Evolutionary conservation across 1,139 yeast genomes (phyloP).

Genomic region (Magnusiomyces suaveolens): DNA sequence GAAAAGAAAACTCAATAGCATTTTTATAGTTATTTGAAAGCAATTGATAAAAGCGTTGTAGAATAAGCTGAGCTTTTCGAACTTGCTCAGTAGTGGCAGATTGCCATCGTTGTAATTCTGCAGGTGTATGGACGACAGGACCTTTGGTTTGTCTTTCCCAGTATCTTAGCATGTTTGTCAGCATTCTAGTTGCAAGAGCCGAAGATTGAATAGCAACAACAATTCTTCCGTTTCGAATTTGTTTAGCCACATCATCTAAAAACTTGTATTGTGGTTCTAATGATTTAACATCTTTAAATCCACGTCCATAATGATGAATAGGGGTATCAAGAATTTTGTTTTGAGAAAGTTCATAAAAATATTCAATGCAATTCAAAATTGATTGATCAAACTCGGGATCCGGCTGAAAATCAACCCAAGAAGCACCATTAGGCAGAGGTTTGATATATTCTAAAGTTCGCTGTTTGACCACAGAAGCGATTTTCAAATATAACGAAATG

Average conservation of each 20-base stretch:
- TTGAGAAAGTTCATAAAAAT: slow-evolving; percentile 60
- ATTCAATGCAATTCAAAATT: slow-evolving; percentile 64
- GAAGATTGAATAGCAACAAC: slow-evolving; percentile 66
- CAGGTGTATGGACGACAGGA: slow-evolving; percentile 45
- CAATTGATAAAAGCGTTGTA: slow-evolving; percentile 65
- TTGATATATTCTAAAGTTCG: slow-evolving; percentile 56
- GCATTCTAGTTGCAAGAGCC: slow-evolving; percentile 53
- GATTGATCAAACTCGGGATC: slow-evolving; percentile 64
- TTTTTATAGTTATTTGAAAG: slow-evolving; percentile 68
- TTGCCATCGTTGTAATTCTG: slow-evolving; percentile 71
- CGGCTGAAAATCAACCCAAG: slow-evolving; percentile 64
- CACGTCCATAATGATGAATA: slow-evolving; percentile 51
- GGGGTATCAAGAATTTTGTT: slow-evolving; percentile 73
- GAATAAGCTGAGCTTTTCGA: slow-evolving; percentile 75
- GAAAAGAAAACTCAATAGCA: slow-evolving; percentile 57
- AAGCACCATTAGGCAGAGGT: slow-evolving; percentile 40
- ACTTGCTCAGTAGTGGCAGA: slow-evolving; percentile 75
- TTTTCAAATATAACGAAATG: slow-evolving; percentile 62
- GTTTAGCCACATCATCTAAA: slow-evolving; percentile 60
- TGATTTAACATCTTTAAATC: slow-evolving; percentile 88
- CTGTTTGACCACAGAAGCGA: slow-evolving; percentile 68
- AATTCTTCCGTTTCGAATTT: slow-evolving; percentile 75
- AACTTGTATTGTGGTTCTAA: slow-evolving; percentile 66
- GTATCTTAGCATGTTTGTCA: slow-evolving; percentile 60
- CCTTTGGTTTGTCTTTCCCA: slow-evolving; percentile 61